A percentile compares a stretch with the other conserved stretches of the same genome.
Conservation (phyloP, 176 grass and related monocot genomes). For the Alopecurus myosuroides region DNA sequence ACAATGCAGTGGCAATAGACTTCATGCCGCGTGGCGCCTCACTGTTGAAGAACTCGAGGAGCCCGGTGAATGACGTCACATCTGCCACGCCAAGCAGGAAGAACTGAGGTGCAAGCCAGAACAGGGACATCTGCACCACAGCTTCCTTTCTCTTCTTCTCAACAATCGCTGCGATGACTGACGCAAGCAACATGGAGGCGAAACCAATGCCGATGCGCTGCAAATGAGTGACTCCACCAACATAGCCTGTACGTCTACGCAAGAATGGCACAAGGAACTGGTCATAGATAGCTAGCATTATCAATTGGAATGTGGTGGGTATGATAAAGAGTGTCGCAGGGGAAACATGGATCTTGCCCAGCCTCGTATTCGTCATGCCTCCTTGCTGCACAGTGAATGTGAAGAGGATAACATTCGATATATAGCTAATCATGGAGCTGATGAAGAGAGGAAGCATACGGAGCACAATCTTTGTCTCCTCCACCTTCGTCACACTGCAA, state of each 20-base stretch:
- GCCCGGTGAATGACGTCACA: conserved; percentile 51
- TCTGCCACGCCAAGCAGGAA: conserved; percentile 54
- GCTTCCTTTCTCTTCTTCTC: conserved; percentile 33
- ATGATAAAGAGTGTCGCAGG: conserved; percentile 69
- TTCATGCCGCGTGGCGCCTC: conserved; percentile 56
- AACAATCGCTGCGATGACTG: conserved; percentile 47
- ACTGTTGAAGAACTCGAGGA: conserved; percentile 76
- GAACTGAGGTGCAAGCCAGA: conserved; percentile 68
- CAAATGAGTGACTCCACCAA: conserved; percentile 62
- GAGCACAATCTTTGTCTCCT: conserved; percentile 76
- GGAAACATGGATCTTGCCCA: conserved; percentile 45
- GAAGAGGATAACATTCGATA: conserved; percentile 46
- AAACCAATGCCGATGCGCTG: conserved; percentile 69
- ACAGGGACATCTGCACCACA: conserved; percentile 30
- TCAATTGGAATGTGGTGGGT: conserved; percentile 61
- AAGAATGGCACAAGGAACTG: conserved; percentile 48
- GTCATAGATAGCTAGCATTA: conserved; percentile 63
- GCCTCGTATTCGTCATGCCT: conserved; percentile 57
- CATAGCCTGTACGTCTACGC: conserved; percentile 47
- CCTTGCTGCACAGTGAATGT: conserved; percentile 85
- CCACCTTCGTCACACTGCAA: conserved; percentile 60
- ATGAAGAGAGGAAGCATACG: conserved; percentile 74
- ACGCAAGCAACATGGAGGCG: conserved; percentile 24
- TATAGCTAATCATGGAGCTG: conserved; percentile 47
- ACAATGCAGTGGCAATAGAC: conserved; percentile 52